Percentiles rank a stretch among this genome's conserved stretches.
Evolutionary conservation across 2,329 filamentous ascomycete genomes (phyloP).

Genomic region (Magnaporthiopsis poae): DNA sequence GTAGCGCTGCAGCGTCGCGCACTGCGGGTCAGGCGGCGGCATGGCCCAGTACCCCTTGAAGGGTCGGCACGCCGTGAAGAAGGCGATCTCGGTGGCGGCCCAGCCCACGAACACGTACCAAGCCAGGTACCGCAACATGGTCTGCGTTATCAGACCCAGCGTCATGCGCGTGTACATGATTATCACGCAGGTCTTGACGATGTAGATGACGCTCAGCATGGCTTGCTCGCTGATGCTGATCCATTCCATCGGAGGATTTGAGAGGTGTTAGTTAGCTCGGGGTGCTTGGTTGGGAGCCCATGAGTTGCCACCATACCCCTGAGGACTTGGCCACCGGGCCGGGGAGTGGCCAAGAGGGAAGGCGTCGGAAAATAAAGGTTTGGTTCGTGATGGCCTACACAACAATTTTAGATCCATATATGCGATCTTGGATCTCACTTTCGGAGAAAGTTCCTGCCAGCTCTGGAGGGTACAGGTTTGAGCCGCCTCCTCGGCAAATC

Average conservation of each 20-base stretch:
- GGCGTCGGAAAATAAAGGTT: not conserved
- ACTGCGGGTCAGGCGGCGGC: constrained; percentile 35
- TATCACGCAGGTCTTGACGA: constrained; percentile 18
- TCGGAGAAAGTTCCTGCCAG: constrained; percentile 25
- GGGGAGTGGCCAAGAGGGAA: too few relatives aligned
- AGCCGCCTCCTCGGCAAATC: constrained; percentile 30
- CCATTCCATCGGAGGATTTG: not conserved
- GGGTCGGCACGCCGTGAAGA: constrained; percentile 36
- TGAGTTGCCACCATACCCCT: not conserved
- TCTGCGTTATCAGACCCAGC: constrained; percentile 23
- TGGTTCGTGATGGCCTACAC: constrained; percentile 13
- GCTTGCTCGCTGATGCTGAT: constrained; percentile 25
- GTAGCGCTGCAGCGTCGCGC: constrained; percentile 35
- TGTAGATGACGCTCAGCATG: constrained; percentile 23
- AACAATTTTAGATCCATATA: constrained; percentile 34
- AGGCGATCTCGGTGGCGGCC: constrained; percentile 31
- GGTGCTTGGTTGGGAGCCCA: too few relatives aligned
- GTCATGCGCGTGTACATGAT: constrained; percentile 28
- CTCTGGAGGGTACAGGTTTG: constrained; percentile 31
- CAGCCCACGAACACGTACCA: constrained; percentile 32
- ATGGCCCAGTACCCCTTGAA: constrained; percentile 38
- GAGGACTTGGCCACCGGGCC: too few relatives aligned
- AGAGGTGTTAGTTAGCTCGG: not conserved
- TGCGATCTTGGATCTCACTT: constrained; percentile 28
- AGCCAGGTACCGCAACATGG: constrained; percentile 26